Conservation (phyloP, 768 basidiomycete species). For the Kwoniella heveanensis region DNA sequence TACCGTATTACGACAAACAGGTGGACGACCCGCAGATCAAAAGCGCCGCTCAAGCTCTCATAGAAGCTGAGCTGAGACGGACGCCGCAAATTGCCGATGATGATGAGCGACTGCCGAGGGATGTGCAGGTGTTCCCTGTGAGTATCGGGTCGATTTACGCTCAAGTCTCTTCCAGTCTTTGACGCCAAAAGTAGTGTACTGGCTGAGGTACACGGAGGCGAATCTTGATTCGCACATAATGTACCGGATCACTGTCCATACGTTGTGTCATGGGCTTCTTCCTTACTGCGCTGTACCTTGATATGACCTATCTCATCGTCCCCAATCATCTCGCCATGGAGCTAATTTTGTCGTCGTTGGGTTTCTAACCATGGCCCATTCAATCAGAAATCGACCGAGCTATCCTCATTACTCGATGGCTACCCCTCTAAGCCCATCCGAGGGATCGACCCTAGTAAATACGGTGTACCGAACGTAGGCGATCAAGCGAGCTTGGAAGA, state of each 20-base stretch:
- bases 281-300: no score
- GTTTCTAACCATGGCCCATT: slow-evolving; percentile 8
- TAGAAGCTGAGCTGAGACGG: slow-evolving; percentile 49
- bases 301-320: no score
- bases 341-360: no score
- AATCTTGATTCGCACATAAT: no score
- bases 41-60: slow-evolving; percentile 44
- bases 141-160: no score
- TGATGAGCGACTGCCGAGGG: slow-evolving; percentile 48
- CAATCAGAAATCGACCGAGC: slow-evolving; percentile 42
- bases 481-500: slow-evolving; percentile 38
- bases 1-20: slow-evolving; percentile 95
- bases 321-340: no score
- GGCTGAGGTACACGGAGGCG: no score
- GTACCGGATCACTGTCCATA: no score
- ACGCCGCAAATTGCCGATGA: slow-evolving; percentile 36
- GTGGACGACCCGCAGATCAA: slow-evolving; percentile 64
- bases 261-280: no score
- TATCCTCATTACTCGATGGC: slow-evolving; percentile 36
- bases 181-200: no score
- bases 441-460: slow-evolving; percentile 52
- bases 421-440: slow-evolving; percentile 39
- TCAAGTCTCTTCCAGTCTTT: no score
- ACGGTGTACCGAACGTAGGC: slow-evolving; percentile 23
- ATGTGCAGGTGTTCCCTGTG: slow-evolving; percentile 49